A percentile compares a stretch with the other conserved stretches of the same genome.
Evolutionary conservation across 371 early-diverging fungal genomes (phyloP).

Genomic region (Dinochytrium kinnereticum): DNA sequence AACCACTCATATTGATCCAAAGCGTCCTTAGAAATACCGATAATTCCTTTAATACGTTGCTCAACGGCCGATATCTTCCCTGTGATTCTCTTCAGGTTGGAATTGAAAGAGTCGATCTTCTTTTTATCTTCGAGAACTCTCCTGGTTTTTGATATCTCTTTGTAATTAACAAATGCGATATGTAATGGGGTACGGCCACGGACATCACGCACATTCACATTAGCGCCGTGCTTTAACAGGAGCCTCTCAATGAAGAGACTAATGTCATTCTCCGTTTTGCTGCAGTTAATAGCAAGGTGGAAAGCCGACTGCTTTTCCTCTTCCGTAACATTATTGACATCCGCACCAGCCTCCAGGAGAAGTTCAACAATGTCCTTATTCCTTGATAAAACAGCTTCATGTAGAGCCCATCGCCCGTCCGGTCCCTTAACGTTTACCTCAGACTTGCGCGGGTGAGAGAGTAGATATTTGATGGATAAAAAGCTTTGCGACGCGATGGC

Average conservation of each 20-base stretch:
- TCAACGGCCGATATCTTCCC: conserved; percentile 25
- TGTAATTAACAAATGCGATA: conserved; percentile 52
- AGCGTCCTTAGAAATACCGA: conserved; percentile 3
- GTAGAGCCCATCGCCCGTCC: not conserved
- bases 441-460: not conserved
- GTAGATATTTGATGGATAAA: not conserved
- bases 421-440: not conserved
- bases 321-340: conserved; percentile 43
- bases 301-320: conserved; percentile 54
- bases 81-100: conserved; percentile 28
- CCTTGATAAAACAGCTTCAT: not conserved
- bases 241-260: conserved; percentile 60
- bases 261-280: conserved; percentile 59
- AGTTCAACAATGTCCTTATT: conserved; percentile 28
- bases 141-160: conserved; percentile 54
- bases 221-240: conserved; percentile 53
- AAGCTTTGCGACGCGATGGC: not conserved
- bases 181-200: conserved; percentile 64
- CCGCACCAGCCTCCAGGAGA: conserved; percentile 44
- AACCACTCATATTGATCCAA: not conserved
- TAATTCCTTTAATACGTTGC: not conserved
- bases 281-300: conserved; percentile 58
- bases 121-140: conserved; percentile 33
- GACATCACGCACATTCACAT: conserved; percentile 37
- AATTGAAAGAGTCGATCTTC: conserved; percentile 27